Evolutionary conservation across 805 yeast species (phyloP).

Genomic region (Groenewaldozyma tartarivorans): DNA sequence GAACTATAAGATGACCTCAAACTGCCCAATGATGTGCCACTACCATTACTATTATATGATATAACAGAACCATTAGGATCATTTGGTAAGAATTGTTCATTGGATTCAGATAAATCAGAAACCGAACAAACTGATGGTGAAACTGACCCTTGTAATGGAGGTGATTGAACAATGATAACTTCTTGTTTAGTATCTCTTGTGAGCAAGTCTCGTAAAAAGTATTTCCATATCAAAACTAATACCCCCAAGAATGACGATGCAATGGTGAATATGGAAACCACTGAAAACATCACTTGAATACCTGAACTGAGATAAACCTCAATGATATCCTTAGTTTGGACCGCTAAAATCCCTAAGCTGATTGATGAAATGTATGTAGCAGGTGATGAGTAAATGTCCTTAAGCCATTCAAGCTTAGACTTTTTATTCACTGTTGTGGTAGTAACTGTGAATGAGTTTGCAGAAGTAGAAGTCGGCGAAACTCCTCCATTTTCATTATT

Average conservation of each 20-base stretch:
- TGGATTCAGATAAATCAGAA: too few relatives aligned
- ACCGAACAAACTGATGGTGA: too few relatives aligned
- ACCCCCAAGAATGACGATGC: background rate
- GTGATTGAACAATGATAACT: too few relatives aligned
- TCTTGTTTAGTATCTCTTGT: background rate
- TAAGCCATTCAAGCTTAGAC: background rate
- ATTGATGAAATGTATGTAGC: conserved; percentile 14
- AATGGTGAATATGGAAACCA: background rate
- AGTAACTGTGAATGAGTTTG: too few relatives aligned
- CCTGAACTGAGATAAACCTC: conserved; percentile 11
- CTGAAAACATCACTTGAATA: conserved; percentile 10
- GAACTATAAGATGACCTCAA: too few relatives aligned
- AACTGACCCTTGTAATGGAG: too few relatives aligned
- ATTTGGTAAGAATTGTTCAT: too few relatives aligned
- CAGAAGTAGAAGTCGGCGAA: too few relatives aligned
- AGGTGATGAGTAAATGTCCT: conserved; percentile 8
- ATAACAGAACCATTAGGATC: too few relatives aligned
- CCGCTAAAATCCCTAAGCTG: conserved; percentile 13
- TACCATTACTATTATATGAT: too few relatives aligned
- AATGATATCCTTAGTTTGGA: conserved; percentile 12
- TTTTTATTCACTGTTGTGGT: background rate
- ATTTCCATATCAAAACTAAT: background rate
- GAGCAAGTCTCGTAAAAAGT: background rate
- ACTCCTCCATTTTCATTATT: too few relatives aligned
- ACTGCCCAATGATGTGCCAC: too few relatives aligned